Evolutionary conservation across 805 yeast species (phyloP), one percentile per base, ranked within the genome.

Genomic region (Candida ascalaphidarum): DNA sequence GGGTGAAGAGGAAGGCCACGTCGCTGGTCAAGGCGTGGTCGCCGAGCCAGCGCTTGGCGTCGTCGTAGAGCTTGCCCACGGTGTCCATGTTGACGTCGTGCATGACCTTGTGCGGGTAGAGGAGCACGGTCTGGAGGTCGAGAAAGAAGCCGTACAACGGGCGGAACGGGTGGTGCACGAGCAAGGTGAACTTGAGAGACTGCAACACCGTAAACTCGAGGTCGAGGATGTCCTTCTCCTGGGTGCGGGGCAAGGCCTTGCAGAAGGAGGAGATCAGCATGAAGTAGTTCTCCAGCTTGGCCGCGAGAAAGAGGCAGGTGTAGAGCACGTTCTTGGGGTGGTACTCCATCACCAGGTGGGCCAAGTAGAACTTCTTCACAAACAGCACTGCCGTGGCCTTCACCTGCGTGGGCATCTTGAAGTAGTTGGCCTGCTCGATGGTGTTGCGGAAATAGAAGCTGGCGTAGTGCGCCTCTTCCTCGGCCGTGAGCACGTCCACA

Each of bases 141-240:
- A 89, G 68, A 53, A 81, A 89, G 50, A 89, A 88, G 14, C 99
- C 99, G 51, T 88, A 92, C n/a, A 92, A 55, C 0, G 97, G 85
- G 36, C 80, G 67, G 53, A 73, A 79, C 3, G 96, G 94, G 55
- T 85, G 96, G 50, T 89, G 97, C 7, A 81, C 89, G 36, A 78
- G 49, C 27, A 92, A 59, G 1, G 95, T 80, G 54, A 92, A 92
- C 34, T 75, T 65, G 42, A 92, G 61, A 7, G 83, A 68, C 52
- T 75, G 83, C 30, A 88, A 56, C 4, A 92, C 68, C 24, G 66
- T 62, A 47, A 85, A 92, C 55, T 92, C 99, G 31, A 84, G 64
- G 35, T 77, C 79, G 30, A 89, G 55, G 18, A 92, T 76, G 21
- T 78, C 74, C 11, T 65, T 65, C 1, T 81, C 77, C 21, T 75